Base-by-base conservation (phyloP, 768 basidiomycete species). In the Hericium rajendrae region DNA sequence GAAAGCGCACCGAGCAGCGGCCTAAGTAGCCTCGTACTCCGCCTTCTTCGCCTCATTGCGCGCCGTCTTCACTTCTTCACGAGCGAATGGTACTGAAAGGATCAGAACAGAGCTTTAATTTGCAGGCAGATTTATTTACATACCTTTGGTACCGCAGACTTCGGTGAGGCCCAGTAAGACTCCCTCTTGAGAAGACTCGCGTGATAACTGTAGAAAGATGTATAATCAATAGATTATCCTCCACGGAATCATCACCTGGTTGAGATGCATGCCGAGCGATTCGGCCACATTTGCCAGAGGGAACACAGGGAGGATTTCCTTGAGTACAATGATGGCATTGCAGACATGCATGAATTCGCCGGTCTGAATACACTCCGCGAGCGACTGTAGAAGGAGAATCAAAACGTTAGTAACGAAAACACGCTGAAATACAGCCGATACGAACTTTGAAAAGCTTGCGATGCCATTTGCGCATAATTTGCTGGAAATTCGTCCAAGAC, bases 331-430 rank as follows among this genome's bases (percentile, higher is more conserved):
- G 70, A 98, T 89, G n/a, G 91, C 81, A 67, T 99, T 99, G 71
- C 94, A 94, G 55, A 97, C 90, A 65, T 92, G 93, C 89, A 97
- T 95, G 69, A n/a, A n/a, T n/a, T n/a, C n/a, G n/a, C n/a, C n/a
- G n/a, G n/a, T n/a, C n/a, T n/a, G n/a, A n/a, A n/a, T n/a, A n/a
- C n/a, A n/a, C n/a, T n/a, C n/a, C n/a, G n/a, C n/a, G n/a, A n/a
- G n/a, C n/a, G n/a, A n/a, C 94, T 97, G 66, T 94, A n/a, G n/a
- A n/a, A n/a, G n/a, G n/a, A n/a, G n/a, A n/a, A n/a, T n/a, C n/a
- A n/a, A n/a, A n/a, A n/a, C n/a, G n/a, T n/a, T n/a, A n/a, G n/a
- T n/a, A n/a, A 49, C 38, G 24, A 28, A 65, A 12, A 63, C 66
- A 92, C 95, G 67, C 78, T 80, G 51, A 76, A 73, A 37, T 97